phyloP scores from a whole-genome alignment of 768 basidiomycete genomes.

The Kwoniella dejecticola region DNA sequence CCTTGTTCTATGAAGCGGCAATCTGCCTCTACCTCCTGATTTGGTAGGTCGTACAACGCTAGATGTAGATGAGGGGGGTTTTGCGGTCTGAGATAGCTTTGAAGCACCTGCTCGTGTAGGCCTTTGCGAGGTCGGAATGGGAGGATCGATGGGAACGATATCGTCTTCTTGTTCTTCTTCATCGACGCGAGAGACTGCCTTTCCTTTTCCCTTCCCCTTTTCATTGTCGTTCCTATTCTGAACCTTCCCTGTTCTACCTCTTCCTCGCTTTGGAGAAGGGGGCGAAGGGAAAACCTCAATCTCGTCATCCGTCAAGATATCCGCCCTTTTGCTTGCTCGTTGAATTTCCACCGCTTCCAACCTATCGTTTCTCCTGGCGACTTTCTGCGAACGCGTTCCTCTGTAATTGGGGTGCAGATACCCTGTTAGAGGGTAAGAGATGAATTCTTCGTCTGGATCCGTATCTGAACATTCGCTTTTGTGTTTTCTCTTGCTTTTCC shows the following conservation, averaged over 20 bases:
- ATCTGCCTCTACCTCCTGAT: background rate
- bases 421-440: background rate
- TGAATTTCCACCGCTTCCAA: background rate
- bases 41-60: background rate
- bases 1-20: conserved; percentile 1
- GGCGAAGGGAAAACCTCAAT: conserved; percentile 14
- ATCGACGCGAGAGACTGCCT: background rate
- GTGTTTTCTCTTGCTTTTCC: background rate
- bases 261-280: background rate
- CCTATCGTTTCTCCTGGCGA: background rate
- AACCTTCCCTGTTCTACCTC: background rate
- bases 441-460: conserved; percentile 4
- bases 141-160: conserved; percentile 9
- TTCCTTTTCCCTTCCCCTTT: conserved; percentile 11
- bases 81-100: too few relatives aligned
- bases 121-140: background rate
- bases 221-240: background rate
- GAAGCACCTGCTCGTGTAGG: background rate
- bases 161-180: conserved; percentile 13
- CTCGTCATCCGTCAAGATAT: conserved; percentile 18
- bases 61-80: too few relatives aligned
- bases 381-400: conserved; percentile 2
- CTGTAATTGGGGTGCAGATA: background rate
- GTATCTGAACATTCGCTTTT: background rate
- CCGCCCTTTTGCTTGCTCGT: conserved; percentile 6